phyloP scores from a whole-genome alignment of 805 yeast species.

The Wickerhamomyces alni region DNA sequence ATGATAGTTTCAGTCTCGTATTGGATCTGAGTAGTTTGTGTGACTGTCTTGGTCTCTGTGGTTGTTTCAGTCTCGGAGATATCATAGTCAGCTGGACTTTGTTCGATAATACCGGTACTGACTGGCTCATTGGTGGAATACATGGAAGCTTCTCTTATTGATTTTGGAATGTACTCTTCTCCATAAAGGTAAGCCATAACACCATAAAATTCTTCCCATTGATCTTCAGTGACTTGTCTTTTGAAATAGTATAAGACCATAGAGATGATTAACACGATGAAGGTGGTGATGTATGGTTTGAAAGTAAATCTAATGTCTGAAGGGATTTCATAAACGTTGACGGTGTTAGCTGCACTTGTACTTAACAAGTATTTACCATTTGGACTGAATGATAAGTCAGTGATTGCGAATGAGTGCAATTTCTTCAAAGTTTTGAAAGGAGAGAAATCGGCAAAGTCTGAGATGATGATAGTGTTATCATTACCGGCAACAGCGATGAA shows the following conservation, averaged over 20 bases:
- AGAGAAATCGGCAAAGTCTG: constrained; percentile 46
- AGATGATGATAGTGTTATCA: constrained; percentile 60
- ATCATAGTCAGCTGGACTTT: background rate
- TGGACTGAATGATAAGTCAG: constrained; percentile 64
- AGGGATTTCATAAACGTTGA: constrained; percentile 59
- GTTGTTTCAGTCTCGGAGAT: background rate
- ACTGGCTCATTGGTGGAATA: background rate
- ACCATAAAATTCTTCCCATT: constrained; percentile 8
- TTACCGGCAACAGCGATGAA: constrained; percentile 38
- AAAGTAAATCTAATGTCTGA: constrained; percentile 26
- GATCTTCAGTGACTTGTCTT: constrained; percentile 12
- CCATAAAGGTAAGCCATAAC: constrained; percentile 11
- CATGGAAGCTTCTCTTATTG: background rate
- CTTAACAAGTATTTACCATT: constrained; percentile 63
- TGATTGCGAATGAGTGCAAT: constrained; percentile 77
- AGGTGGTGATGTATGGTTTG: constrained; percentile 7
- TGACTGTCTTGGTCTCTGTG: constrained; percentile 1
- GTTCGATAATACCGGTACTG: background rate
- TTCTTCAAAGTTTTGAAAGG: constrained; percentile 45
- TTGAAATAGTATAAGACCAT: constrained; percentile 3
- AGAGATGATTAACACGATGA: constrained; percentile 6
- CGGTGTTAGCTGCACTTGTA: constrained; percentile 71
- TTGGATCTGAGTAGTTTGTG: background rate
- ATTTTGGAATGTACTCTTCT: constrained; percentile 1
- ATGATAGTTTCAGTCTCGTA: constrained; percentile 9